Percentiles rank a stretch among this genome's conserved stretches.
phyloP scores from a whole-genome alignment of 2,329 filamentous ascomycete species.

The Cylindrodendrum hubeiense region DNA sequence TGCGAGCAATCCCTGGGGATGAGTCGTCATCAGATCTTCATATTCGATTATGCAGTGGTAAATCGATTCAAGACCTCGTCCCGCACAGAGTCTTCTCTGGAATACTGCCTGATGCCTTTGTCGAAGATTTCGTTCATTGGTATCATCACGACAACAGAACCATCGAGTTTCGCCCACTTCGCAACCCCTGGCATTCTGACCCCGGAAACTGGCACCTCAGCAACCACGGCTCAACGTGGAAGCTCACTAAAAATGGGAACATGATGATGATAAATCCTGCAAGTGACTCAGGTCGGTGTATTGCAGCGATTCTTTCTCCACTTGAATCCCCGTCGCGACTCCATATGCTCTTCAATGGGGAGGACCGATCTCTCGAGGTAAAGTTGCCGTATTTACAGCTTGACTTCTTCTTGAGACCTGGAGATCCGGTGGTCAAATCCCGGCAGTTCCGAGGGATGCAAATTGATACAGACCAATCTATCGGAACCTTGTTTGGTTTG shows the following conservation, averaged over 20 bases:
- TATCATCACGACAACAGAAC: conserved; percentile 45
- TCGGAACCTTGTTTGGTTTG: conserved; percentile 26
- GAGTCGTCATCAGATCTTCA: conserved; percentile 43
- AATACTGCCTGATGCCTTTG: conserved; percentile 51
- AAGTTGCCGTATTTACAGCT: conserved; percentile 40
- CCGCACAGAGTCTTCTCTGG: conserved; percentile 45
- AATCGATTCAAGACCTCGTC: conserved; percentile 45
- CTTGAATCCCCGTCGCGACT: conserved; percentile 14
- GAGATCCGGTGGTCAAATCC: conserved; percentile 8
- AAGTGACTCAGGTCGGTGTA: not conserved
- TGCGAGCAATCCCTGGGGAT: conserved; percentile 50
- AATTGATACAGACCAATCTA: conserved; percentile 23
- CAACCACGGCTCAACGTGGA: conserved; percentile 35
- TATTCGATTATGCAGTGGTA: conserved; percentile 42
- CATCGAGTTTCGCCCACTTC: conserved; percentile 49
- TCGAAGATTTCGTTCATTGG: conserved; percentile 61
- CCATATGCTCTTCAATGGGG: conserved; percentile 2
- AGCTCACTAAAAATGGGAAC: not conserved
- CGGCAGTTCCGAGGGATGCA: conserved; percentile 31
- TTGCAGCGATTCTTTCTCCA: not conserved
- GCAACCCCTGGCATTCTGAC: conserved; percentile 42
- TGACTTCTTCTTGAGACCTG: conserved; percentile 2
- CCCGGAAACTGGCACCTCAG: conserved; percentile 35
- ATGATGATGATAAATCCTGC: not conserved
- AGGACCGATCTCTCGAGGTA: not conserved